Evolutionary conservation across 345 rosid species (phyloP), one percentile per base, ranked within the genome.

Genomic region (Viola odorata): DNA sequence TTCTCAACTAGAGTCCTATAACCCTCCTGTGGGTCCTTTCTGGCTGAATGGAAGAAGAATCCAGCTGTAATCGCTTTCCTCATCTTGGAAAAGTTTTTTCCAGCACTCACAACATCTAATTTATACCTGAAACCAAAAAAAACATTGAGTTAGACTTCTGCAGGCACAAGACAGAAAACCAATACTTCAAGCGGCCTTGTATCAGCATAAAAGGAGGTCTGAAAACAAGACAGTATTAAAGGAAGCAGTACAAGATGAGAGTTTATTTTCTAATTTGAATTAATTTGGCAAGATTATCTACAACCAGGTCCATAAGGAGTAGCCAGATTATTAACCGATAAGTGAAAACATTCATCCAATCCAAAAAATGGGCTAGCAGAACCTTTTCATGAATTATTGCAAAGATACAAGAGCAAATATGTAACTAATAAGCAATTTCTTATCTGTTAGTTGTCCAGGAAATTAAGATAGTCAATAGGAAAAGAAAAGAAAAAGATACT

Each of bases 1-100:
- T 92, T 89, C 81, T 84, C 91, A 17, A 87, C 96, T 5, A 89
- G 66, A 5, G 91, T 87, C 68, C 96, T 77, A 71, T 87, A 92
- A 41, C 94, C 96, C 60, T 83, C 96, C 48, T 85, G 95, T 0
- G 94, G 98, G 61, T 89, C 98, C 75, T 87, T 87, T 69, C 96
- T 81, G 6, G 91, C 81, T 3, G 81, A 85, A 16, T 89, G 96
- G 65, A 82, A 92, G 69, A 92, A 92, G 81, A 92, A 89, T 42
- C 98, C 98, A 42, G 94, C 96, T 8, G 96, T 67, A 38, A 89
- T 85, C 5, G 96, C 96, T 80, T 87, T 92, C 71, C 91, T 78
- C 57, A 89, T 84, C 84, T 81, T 89, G 4, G 77, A 75, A 56
- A 81, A 80, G 48, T 89, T 85, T 73, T 79, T 89, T 39, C 96